Evolutionary conservation across 2,329 filamentous ascomycete genomes (phyloP), one percentile per base, ranked within the genome.

Genomic region (Bimuria novae-zelandiae): DNA sequence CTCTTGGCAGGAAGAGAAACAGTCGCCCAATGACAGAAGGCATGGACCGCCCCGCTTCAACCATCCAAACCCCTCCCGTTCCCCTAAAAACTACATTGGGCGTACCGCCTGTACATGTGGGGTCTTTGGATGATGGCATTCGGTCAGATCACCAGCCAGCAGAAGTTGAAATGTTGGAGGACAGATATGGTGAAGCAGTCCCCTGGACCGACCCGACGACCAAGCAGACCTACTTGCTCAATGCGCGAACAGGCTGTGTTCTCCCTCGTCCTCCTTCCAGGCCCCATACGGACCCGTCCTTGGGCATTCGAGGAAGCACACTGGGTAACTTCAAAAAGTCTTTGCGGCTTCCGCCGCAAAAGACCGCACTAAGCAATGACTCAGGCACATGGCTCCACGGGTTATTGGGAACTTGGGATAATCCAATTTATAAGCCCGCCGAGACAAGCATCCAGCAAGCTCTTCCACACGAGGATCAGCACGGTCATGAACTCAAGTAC

Each of bases 391-490:
- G 88, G 88, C 74, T 92, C 2, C 76, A 80, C 7, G 75, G 79
- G 6, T 63, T 93, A 6, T 72, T 91, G 1, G 70, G 79, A 30
- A 78, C 77, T 7, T 96, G 90, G 90, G 74, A 88, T 7, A 96
- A 92, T 54, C 90, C 90, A 0, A 77, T 90, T 0, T 96, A 95
- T 68, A 74, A 80, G n/a, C 70, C 70, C 1, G 70, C 76, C 12
- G 77, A 82, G 59, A 68, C 71, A 36, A 65, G 65, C 12, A 77
- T 84, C 49, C 72, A 63, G 39, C 72, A 73, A 45, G 54, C 75
- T n/a, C 63, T 61, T 4, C 36, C 68, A n/a, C 66, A 61, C 41
- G 63, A 57, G 30, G 52, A 56, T 27, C 50, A 47, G 35, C 39
- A 52, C 10, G 29, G 30, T 7, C 42, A 40, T 33, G 44, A 53